phyloP scores from a whole-genome alignment of 495 filamentous ascomycete genomes.

The Elasticomyces elasticus region DNA sequence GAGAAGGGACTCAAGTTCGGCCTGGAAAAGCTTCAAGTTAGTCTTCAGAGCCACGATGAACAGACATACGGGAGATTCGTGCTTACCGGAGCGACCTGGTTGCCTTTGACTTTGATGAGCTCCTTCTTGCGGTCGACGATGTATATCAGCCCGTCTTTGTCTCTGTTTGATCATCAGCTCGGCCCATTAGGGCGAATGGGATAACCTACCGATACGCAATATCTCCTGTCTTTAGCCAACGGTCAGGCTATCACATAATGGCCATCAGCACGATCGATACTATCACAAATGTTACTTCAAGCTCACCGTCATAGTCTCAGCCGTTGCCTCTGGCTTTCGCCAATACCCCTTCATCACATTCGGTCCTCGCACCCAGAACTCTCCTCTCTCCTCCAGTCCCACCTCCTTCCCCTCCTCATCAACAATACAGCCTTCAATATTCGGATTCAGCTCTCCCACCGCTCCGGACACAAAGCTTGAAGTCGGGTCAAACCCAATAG shows the following conservation, averaged over 20 bases:
- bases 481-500: conserved; percentile 49
- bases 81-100: conserved; percentile 35
- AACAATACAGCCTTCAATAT: conserved; percentile 56
- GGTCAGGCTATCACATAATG: conserved; percentile 23
- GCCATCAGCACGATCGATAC: background rate
- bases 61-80: background rate
- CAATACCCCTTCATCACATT: conserved; percentile 38
- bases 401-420: conserved; percentile 31
- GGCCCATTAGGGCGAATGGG: no score
- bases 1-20: conserved; percentile 33
- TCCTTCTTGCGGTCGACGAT: conserved; percentile 38
- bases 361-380: conserved; percentile 30
- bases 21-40: background rate
- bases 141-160: conserved; percentile 26
- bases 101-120: conserved; percentile 46
- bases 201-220: conserved; percentile 30
- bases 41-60: no score
- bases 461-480: conserved; percentile 22
- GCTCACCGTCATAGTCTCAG: conserved; percentile 26
- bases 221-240: conserved; percentile 36
- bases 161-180: no score
- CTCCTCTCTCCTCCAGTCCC: conserved; percentile 24
- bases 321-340: conserved; percentile 31
- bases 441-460: conserved; percentile 61
- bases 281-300: background rate